Conservation (phyloP, 1,284 basidiomycete species). For the Retiboletus fuscus region DNA sequence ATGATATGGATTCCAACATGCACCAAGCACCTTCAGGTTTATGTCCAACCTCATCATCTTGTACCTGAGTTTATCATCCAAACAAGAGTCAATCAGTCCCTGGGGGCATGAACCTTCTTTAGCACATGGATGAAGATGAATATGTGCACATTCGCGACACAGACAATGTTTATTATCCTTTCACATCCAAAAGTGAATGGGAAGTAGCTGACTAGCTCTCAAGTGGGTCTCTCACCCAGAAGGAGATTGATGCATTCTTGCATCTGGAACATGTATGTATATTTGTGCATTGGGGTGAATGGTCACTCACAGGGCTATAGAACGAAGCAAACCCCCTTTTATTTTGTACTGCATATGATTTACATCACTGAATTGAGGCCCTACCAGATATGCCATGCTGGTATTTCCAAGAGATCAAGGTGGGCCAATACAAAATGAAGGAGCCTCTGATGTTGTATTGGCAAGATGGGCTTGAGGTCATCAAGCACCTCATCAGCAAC, state of each 20-base stretch:
- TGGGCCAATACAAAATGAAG: constrained; percentile 18
- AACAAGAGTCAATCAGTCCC: neutral
- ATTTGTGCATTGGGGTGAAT: too few relatives aligned
- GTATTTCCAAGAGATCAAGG: constrained; percentile 19
- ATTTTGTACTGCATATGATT: constrained; percentile 13
- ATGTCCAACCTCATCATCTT: too few relatives aligned
- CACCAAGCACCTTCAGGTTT: too few relatives aligned
- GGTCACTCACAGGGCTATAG: neutral
- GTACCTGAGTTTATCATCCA: neutral
- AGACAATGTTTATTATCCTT: neutral
- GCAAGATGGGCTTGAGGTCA: constrained; percentile 14
- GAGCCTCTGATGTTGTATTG: constrained; percentile 16
- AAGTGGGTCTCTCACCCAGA: neutral
- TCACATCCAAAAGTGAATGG: neutral
- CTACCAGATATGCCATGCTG: constrained; percentile 17
- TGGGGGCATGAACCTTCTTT: constrained; percentile 1
- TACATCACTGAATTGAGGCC: constrained; percentile 14
- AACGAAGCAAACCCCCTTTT: constrained; percentile 8
- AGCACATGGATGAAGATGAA: neutral
- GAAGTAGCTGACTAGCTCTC: neutral
- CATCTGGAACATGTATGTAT: neutral
- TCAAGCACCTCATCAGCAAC: constrained; percentile 14
- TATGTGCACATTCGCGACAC: neutral
- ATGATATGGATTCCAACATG: too few relatives aligned
- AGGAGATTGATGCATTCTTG: neutral